Percentiles rank a stretch among this genome's conserved stretches.
phyloP scores from a whole-genome alignment of 106 monocot species.

The Posidonia australis region DNA sequence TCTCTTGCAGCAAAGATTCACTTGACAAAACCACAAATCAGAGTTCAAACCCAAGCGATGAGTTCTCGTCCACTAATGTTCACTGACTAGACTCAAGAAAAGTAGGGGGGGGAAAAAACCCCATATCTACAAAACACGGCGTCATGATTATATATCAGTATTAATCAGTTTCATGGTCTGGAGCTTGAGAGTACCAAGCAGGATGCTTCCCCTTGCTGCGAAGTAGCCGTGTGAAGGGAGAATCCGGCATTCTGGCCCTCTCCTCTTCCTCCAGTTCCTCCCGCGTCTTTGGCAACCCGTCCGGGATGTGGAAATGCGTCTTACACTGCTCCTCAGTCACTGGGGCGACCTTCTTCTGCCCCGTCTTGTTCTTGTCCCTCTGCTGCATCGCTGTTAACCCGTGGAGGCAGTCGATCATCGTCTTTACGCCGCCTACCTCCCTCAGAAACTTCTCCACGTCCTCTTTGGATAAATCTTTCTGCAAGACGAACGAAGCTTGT shows the following conservation, averaged over 20 bases:
- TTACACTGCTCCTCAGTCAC: conserved; percentile 9
- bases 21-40: too few relatives aligned
- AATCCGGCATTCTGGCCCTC: conserved; percentile 55
- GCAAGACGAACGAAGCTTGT: conserved; percentile 3
- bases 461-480: conserved; percentile 60
- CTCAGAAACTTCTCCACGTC: conserved; percentile 59
- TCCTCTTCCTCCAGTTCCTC: conserved; percentile 82
- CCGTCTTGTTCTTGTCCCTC: conserved; percentile 13
- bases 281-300: conserved; percentile 60
- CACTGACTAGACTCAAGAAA: too few relatives aligned
- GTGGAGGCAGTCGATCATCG: conserved; percentile 43
- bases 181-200: conserved; percentile 63
- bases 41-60: too few relatives aligned
- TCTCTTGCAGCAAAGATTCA: too few relatives aligned
- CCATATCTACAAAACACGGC: neutral
- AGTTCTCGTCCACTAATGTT: too few relatives aligned
- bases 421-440: conserved; percentile 40
- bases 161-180: conserved; percentile 77
- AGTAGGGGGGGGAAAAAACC: too few relatives aligned
- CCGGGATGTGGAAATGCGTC: conserved; percentile 44
- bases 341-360: neutral
- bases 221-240: conserved; percentile 58
- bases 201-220: conserved; percentile 51
- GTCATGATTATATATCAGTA: neutral
- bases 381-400: conserved; percentile 36